phyloP scores from a whole-genome alignment of 1,139 yeast genomes.

The Magnusiomyces suaveolens region DNA sequence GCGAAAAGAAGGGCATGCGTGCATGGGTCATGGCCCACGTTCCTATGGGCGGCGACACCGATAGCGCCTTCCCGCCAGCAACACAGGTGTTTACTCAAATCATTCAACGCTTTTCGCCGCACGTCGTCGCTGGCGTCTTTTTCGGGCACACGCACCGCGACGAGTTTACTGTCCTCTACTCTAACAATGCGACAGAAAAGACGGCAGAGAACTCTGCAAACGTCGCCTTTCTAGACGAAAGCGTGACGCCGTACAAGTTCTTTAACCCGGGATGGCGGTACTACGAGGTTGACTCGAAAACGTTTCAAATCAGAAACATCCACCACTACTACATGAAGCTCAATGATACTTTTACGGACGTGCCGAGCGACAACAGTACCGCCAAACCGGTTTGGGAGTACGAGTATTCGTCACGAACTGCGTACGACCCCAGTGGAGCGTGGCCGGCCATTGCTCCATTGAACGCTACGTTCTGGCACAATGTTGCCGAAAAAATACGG shows the following conservation, averaged over 20 bases:
- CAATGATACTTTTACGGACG: slow-evolving; percentile 36
- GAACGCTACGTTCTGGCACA: slow-evolving; percentile 23
- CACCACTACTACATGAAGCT: slow-evolving; percentile 40
- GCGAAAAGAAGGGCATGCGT: slow-evolving; percentile 48
- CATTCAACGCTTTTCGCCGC: slow-evolving; percentile 57
- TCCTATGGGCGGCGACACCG: slow-evolving; percentile 41
- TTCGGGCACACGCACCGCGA: slow-evolving; percentile 68
- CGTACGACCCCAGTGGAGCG: slow-evolving; percentile 13
- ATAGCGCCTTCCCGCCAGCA: slow-evolving; percentile 53
- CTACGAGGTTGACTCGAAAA: slow-evolving; percentile 54
- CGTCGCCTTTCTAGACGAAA: slow-evolving; percentile 49
- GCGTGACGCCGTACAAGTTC: slow-evolving; percentile 43
- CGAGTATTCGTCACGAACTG: slow-evolving; percentile 21
- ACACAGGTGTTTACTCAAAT: slow-evolving; percentile 50
- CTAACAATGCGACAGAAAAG: slow-evolving; percentile 32
- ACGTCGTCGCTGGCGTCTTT: slow-evolving; percentile 58
- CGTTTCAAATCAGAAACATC: slow-evolving; percentile 53
- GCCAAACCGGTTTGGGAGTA: slow-evolving; percentile 15
- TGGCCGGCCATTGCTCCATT: slow-evolving; percentile 22
- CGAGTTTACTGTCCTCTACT: slow-evolving; percentile 51
- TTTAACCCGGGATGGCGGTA: slow-evolving; percentile 65
- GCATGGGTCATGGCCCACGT: slow-evolving; percentile 69
- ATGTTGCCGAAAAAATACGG: slow-evolving; percentile 16
- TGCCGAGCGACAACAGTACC: slow-evolving; percentile 6
- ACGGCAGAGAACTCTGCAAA: slow-evolving; percentile 40